phyloP scores from a whole-genome alignment of 352 stramenopile genomes.

The Globisporangium abappressorium region DNA sequence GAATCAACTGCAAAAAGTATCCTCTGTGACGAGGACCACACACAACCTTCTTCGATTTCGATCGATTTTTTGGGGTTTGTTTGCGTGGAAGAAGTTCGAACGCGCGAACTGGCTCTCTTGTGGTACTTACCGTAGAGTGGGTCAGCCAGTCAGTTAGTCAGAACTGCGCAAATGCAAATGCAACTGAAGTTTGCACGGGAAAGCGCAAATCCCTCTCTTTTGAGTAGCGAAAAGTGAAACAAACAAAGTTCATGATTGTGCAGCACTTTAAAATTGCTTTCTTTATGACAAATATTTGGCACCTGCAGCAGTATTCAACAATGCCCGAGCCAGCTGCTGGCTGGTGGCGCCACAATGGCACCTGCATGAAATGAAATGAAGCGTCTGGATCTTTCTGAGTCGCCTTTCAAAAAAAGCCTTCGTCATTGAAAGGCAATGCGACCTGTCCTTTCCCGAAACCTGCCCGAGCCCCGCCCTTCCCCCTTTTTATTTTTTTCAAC shows the following conservation, averaged over 20 bases:
- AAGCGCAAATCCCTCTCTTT: neutral
- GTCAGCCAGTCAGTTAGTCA: conserved; percentile 3
- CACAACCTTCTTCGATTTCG: neutral
- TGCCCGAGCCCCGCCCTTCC: neutral
- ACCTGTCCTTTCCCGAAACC: neutral
- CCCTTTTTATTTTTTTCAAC: neutral
- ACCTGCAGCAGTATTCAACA: neutral
- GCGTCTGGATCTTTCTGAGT: conserved; percentile 8
- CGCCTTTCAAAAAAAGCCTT: neutral
- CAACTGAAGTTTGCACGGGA: neutral
- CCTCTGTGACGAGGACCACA: neutral
- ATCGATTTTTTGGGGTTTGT: neutral
- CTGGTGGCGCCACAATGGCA: neutral
- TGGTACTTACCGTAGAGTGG: conserved; percentile 1
- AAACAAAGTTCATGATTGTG: neutral
- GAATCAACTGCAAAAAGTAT: neutral
- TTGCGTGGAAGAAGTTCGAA: neutral
- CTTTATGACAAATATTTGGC: neutral
- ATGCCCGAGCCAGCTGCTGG: neutral
- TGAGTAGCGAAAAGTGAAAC: neutral
- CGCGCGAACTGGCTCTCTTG: conserved; percentile 1
- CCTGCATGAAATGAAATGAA: neutral
- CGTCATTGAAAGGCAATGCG: neutral
- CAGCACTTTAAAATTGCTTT: neutral
- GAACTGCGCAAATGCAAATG: neutral